Base-by-base conservation (phyloP, 2,329 filamentous ascomycete genomes). In the Coniochaeta prunicola region DNA sequence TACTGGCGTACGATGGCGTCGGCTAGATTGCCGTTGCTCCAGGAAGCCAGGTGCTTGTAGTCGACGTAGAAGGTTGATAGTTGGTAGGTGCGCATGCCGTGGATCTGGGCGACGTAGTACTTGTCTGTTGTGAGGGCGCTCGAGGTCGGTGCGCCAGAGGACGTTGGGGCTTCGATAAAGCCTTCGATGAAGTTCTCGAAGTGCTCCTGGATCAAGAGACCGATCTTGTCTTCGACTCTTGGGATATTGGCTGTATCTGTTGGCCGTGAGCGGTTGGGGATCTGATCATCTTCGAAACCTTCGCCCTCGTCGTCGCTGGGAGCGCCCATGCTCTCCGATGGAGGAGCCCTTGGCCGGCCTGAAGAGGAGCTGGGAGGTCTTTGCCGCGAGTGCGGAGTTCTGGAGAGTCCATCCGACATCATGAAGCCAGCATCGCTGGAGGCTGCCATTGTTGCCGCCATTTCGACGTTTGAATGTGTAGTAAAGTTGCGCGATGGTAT, bases 51-150 rank as follows among this genome's bases (percentile, higher is more conserved):
- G 72, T 99, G 94, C 64, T 87, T 90, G 74, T 87, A 94, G 75
- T 96, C 91, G 68, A 96, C 84, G 70, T 94, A 96, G 59, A 94
- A 85, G 6, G 90, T 94, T 1, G 90, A 93, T n/a, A 93, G 81
- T 63, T 85, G 80, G 70, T 88, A 89, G 24, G 81, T 81, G 59
- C 84, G 82, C 80, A 96, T 85, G 62, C 87, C 88, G 68, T 90
- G 86, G 65, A 96, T 91, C 74, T 92, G 90, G 56, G 89, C 89
- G 59, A 94, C 80, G 72, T 94, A 96, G 76, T 92, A 92, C 70
- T 89, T 90, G 75, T 92, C 88, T 28, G 88, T 90, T 4, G 86
- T 88, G 53, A 86, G 79, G 30, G 86, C 86, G 68, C 88, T 91
- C 17, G 89, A 88, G 3, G 83, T 78, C 10, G 87, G 86, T 7